phyloP scores from a whole-genome alignment of 768 basidiomycete genomes.

The Boletus pseudopeckii region DNA sequence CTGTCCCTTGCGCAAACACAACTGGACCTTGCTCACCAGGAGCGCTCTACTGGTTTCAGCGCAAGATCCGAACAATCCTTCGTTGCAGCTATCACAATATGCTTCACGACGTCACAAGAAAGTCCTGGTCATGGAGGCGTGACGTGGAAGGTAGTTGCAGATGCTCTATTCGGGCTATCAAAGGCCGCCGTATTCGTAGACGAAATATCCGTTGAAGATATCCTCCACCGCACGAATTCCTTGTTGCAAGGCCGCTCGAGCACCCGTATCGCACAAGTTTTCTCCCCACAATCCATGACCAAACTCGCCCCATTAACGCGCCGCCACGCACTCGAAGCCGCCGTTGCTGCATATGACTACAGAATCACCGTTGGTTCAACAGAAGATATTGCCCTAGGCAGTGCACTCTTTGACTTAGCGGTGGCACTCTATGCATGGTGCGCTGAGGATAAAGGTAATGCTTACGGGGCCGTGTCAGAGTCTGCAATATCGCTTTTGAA shows the following conservation, averaged over 20 bases:
- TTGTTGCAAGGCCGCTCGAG: slow-evolving; percentile 40
- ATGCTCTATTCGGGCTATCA: slow-evolving; percentile 70
- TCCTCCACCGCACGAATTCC: slow-evolving; percentile 34
- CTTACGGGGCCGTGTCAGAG: slow-evolving; percentile 32
- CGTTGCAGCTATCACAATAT: slow-evolving; percentile 50
- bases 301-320: slow-evolving; percentile 27
- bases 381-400: slow-evolving; percentile 47
- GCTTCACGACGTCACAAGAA: slow-evolving; percentile 46
- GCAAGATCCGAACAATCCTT: slow-evolving; percentile 75
- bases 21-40: slow-evolving; percentile 64
- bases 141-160: slow-evolving; percentile 82
- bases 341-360: slow-evolving; percentile 59
- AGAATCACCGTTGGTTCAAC: slow-evolving; percentile 54
- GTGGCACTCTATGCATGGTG: slow-evolving; percentile 54
- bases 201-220: slow-evolving; percentile 34
- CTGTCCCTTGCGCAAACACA: slow-evolving; percentile 69
- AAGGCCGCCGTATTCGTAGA: slow-evolving; percentile 47
- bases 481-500: slow-evolving; percentile 55
- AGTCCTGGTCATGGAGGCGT: slow-evolving; percentile 64
- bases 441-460: slow-evolving; percentile 23
- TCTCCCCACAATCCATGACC: slow-evolving; percentile 32
- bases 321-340: slow-evolving; percentile 44
- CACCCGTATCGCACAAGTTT: slow-evolving; percentile 40
- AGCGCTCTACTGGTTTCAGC: slow-evolving; percentile 67
- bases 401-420: slow-evolving; percentile 74